A percentile compares a stretch with the other conserved stretches of the same genome.
Evolutionary conservation across 495 filamentous ascomycete genomes (phyloP).

Genomic region (Aeminium ludgeri): DNA sequence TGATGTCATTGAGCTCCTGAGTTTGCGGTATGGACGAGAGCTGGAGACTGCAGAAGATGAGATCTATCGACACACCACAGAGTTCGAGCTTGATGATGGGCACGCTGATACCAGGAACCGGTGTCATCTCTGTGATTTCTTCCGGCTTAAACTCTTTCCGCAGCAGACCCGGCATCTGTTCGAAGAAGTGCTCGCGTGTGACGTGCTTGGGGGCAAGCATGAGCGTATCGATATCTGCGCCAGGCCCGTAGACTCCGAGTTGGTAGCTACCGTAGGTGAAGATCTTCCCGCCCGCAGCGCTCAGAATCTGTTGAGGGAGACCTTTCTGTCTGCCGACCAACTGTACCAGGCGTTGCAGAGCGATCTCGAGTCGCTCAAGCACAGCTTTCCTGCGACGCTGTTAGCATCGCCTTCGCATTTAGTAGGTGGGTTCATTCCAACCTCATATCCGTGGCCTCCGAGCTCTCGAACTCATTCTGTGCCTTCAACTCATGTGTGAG

Average conservation of each 20-base stretch:
- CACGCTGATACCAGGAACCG: constrained; percentile 76
- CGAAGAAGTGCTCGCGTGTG: constrained; percentile 74
- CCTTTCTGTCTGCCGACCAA: constrained; percentile 60
- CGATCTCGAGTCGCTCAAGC: constrained; percentile 39
- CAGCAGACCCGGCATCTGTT: constrained; percentile 63
- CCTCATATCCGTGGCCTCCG: constrained; percentile 63
- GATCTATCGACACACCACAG: constrained; percentile 78
- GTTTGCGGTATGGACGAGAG: constrained; percentile 53
- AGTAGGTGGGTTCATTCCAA: constrained; percentile 20
- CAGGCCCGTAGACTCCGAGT: constrained; percentile 86
- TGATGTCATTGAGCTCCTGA: constrained; percentile 62
- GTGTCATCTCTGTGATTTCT: constrained; percentile 69
- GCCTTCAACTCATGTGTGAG: constrained; percentile 66
- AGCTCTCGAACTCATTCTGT: constrained; percentile 80
- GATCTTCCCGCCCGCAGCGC: constrained; percentile 71
- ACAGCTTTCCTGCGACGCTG: constrained; percentile 2
- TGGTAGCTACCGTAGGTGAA: constrained; percentile 92
- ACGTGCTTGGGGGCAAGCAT: constrained; percentile 81
- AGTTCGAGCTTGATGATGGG: constrained; percentile 93
- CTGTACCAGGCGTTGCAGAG: constrained; percentile 71
- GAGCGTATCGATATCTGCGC: constrained; percentile 94
- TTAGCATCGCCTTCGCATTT: neutral
- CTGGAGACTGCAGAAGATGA: constrained; percentile 72
- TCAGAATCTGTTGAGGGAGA: constrained; percentile 54
- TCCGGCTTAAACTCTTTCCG: constrained; percentile 52